phyloP scores from a whole-genome alignment of 257 asterid genomes.

The Salvia splendens region DNA sequence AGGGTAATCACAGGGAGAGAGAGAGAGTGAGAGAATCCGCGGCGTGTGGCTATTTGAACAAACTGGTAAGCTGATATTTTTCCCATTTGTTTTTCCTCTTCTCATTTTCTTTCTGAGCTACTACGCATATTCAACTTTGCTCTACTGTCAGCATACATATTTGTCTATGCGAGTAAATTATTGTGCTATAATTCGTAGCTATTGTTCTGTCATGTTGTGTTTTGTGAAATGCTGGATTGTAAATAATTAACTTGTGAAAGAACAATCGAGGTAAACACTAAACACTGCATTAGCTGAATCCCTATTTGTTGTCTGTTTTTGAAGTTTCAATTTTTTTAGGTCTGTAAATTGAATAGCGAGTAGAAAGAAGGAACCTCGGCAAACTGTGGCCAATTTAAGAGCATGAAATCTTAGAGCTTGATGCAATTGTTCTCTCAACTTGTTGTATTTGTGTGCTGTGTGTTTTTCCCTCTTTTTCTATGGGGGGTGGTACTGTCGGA shows the following conservation, averaged over 20 bases:
- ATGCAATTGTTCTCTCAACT: neutral
- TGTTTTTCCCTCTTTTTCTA: too few relatives aligned
- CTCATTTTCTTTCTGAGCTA: neutral
- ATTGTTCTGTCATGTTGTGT: neutral
- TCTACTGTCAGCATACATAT: neutral
- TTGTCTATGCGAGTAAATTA: neutral
- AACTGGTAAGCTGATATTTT: slow-evolving; percentile 22
- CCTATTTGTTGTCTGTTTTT: neutral
- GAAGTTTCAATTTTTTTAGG: neutral
- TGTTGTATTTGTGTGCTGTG: neutral
- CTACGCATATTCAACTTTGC: neutral
- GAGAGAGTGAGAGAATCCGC: slow-evolving; percentile 4
- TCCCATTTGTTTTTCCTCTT: neutral
- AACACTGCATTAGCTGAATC: neutral
- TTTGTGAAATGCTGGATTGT: neutral
- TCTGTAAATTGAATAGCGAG: neutral
- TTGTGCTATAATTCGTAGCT: neutral
- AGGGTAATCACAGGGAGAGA: neutral
- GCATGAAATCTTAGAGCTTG: slow-evolving; percentile 7
- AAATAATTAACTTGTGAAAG: neutral
- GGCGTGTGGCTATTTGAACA: neutral
- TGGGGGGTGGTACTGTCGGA: too few relatives aligned
- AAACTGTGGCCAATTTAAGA: neutral
- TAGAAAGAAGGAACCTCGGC: neutral
- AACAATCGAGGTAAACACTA: neutral